Conservation (phyloP, 2,329 filamentous ascomycete species). For the Byssothecium circinans region DNA sequence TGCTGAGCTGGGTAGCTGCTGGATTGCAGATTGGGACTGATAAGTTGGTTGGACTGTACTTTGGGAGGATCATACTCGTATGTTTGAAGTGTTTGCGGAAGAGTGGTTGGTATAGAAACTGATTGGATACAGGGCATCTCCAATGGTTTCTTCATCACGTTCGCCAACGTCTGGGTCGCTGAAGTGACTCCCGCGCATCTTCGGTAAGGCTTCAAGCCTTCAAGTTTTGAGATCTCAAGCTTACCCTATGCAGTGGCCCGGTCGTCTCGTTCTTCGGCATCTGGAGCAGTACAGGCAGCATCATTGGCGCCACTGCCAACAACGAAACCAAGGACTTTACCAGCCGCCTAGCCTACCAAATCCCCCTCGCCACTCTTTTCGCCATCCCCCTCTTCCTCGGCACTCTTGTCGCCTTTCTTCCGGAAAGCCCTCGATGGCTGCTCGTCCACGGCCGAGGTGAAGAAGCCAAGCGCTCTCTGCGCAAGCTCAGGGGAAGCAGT, state of each 20-base stretch:
- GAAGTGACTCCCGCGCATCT: constrained; percentile 35
- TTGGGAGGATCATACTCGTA: constrained; percentile 44
- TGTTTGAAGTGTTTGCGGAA: background rate
- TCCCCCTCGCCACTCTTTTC: constrained; percentile 56
- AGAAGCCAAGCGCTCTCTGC: constrained; percentile 5
- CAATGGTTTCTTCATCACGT: constrained; percentile 54
- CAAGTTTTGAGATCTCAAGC: background rate
- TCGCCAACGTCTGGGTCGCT: constrained; percentile 51
- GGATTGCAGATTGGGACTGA: constrained; percentile 14
- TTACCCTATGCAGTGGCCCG: constrained; percentile 34
- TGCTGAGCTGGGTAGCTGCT: constrained; percentile 45
- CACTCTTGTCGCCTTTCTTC: constrained; percentile 24
- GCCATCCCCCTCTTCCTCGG: constrained; percentile 51
- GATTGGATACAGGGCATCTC: constrained; percentile 11
- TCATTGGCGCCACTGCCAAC: constrained; percentile 49
- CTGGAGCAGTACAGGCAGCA: constrained; percentile 52
- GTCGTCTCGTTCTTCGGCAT: constrained; percentile 47
- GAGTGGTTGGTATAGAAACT: background rate
- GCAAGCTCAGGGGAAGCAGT: constrained; percentile 1
- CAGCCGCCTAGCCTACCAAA: constrained; percentile 32
- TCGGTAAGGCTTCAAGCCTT: background rate
- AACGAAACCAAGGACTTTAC: constrained; percentile 37
- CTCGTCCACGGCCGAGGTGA: constrained; percentile 7
- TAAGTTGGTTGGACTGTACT: constrained; percentile 31
- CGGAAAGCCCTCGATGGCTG: constrained; percentile 46